Evolutionary conservation across 2,329 filamentous ascomycete species (phyloP).

Genomic region (Dryadomyces quercivorus): DNA sequence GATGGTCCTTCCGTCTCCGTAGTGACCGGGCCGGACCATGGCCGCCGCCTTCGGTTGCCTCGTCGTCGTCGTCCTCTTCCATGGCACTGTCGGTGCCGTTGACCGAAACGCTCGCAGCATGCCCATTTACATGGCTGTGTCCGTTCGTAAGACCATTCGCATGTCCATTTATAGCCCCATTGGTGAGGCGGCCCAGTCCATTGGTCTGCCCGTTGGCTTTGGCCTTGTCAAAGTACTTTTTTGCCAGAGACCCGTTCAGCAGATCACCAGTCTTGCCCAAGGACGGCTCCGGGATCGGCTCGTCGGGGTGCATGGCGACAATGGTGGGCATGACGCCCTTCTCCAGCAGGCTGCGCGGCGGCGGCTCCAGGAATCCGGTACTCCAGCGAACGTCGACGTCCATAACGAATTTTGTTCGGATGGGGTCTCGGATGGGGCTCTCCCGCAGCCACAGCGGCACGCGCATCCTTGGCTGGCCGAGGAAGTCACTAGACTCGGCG

Average conservation of each 20-base stretch:
- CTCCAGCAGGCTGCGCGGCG: slow-evolving; percentile 18
- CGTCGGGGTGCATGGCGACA: slow-evolving; percentile 27
- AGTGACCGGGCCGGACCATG: slow-evolving; percentile 37
- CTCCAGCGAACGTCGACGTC: slow-evolving; percentile 37
- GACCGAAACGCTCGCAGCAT: not conserved
- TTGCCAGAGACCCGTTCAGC: slow-evolving; percentile 6
- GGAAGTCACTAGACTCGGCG: slow-evolving; percentile 28
- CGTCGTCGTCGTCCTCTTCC: slow-evolving; percentile 20
- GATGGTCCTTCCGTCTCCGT: slow-evolving; percentile 32
- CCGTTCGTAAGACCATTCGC: slow-evolving; percentile 11
- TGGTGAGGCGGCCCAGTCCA: not conserved
- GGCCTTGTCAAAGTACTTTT: not conserved
- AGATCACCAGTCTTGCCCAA: not conserved
- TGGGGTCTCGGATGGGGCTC: slow-evolving; percentile 15
- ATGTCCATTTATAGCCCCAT: not conserved
- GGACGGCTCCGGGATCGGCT: slow-evolving; percentile 9
- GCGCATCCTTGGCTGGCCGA: slow-evolving; percentile 22
- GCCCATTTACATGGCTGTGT: not conserved
- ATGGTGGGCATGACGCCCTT: slow-evolving; percentile 32
- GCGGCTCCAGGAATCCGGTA: slow-evolving; percentile 24
- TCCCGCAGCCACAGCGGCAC: slow-evolving; percentile 23
- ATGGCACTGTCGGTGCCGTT: slow-evolving; percentile 16
- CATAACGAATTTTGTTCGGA: slow-evolving; percentile 32
- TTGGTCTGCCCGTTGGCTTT: not conserved
- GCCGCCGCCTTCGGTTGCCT: slow-evolving; percentile 13